Evolutionary conservation across 192 early-diverging fungal genomes (phyloP), one percentile per base, ranked within the genome.

Genomic region (Rhizoclosmatium globosum): DNA sequence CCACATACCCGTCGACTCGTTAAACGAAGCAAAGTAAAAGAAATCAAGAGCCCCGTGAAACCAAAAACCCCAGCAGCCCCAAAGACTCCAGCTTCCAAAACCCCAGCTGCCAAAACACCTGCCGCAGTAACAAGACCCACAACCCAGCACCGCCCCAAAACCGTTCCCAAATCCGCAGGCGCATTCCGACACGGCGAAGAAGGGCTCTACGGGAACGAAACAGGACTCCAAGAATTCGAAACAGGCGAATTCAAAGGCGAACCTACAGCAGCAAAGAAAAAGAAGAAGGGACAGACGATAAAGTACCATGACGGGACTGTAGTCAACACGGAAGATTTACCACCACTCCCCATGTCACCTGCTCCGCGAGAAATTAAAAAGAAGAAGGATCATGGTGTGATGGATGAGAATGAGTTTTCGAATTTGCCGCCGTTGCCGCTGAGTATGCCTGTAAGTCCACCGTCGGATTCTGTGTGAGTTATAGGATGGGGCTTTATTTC

Each of bases 381-480:
- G 48, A 7, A 74, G 72, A 74, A 45, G n/a, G n/a, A 11, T 59
- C 64, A 76, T 41, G 7, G 31, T 23, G 15, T 38, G 61, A 76
- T n/a, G 41, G 15, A 23, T 76, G 44, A 61, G 62, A 53, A 66
- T 76, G 74, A 76, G 62, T 31, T 44, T 56, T n/a, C n/a, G n/a
- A n/a, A n/a, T n/a, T n/a, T n/a, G n/a, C n/a, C n/a, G n/a, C n/a
- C n/a, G n/a, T n/a, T n/a, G n/a, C n/a, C n/a, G n/a, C n/a, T n/a
- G n/a, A n/a, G n/a, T n/a, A n/a, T n/a, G 23, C 69, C 69, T 50
- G 50, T 67, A 64, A 76, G 62, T 31, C 74, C 74, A 13, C 23
- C 45, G 45, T 47, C 23, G 15, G 64, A 66, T 23, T 76, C 74
- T 50, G 48, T 50, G 6, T 50, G 48, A 50, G 4, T 50, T 15